These are phyloP conservation scores for Venturia carpophila DNA, from an alignment of 2,329 filamentous ascomycete species.

Conservation along the genomic window DNA sequence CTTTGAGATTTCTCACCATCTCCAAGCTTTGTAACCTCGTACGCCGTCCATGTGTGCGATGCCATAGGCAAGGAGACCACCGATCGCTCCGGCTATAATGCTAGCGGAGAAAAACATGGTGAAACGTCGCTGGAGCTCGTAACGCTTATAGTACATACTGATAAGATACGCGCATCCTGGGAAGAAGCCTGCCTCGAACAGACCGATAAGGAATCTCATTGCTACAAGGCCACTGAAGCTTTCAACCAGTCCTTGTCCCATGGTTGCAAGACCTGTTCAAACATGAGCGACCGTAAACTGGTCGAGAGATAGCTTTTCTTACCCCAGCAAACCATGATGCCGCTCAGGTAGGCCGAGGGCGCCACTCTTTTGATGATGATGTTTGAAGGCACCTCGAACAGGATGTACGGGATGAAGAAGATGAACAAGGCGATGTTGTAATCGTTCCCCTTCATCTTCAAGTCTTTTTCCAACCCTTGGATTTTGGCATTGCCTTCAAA, in stretches of 20 bases:
- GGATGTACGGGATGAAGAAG: constrained; percentile 29
- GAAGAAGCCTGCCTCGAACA: constrained; percentile 36
- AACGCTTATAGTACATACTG: constrained; percentile 38
- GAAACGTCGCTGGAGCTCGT: constrained; percentile 36
- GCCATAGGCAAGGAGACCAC: constrained; percentile 36
- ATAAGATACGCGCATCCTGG: constrained; percentile 31
- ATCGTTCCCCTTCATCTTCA: constrained; percentile 31
- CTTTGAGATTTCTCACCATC: constrained; percentile 22
- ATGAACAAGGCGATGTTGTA: constrained; percentile 34
- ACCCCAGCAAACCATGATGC: constrained; percentile 35
- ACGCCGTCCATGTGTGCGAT: constrained; percentile 28
- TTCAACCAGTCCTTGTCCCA: constrained; percentile 32
- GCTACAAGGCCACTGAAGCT: constrained; percentile 30
- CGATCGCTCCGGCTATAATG: constrained; percentile 36
- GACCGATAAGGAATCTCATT: constrained; percentile 31
- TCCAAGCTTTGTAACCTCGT: constrained; percentile 28
- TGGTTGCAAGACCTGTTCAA: constrained; percentile 26
- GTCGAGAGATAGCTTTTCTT: neutral
- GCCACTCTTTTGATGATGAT: constrained; percentile 34
- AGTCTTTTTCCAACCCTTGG: constrained; percentile 32
- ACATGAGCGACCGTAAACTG: neutral
- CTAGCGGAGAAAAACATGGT: constrained; percentile 36
- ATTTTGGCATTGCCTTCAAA: constrained; percentile 34
- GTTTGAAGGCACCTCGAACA: constrained; percentile 29
- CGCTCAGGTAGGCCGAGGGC: constrained; percentile 33